phyloP scores from a whole-genome alignment of 2,329 filamentous ascomycete species.

The Pyricularia grisea region DNA sequence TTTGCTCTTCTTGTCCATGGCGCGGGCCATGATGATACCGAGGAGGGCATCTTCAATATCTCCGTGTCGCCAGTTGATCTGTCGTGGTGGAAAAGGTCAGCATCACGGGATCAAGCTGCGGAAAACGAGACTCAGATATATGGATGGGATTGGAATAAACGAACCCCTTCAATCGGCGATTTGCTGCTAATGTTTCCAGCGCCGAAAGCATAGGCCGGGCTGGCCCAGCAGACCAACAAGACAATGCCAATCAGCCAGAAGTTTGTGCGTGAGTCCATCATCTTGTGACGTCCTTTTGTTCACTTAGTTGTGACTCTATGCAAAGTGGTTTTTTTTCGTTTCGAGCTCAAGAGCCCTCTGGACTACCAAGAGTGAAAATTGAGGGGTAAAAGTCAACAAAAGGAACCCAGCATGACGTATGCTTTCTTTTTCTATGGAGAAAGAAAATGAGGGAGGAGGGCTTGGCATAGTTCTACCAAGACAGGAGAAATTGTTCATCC shows the following conservation, averaged over 20 bases:
- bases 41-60: constrained; percentile 91
- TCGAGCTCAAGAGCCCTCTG: neutral
- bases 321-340: neutral
- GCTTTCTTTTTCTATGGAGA: neutral
- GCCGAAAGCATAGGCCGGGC: constrained; percentile 68
- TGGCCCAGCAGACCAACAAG: constrained; percentile 56
- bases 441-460: neutral
- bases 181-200: constrained; percentile 81
- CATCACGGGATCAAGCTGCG: neutral
- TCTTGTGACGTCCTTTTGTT: constrained; percentile 15
- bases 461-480: neutral
- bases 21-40: constrained; percentile 53
- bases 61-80: constrained; percentile 60
- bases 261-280: constrained; percentile 38
- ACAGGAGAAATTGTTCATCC: neutral
- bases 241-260: constrained; percentile 44
- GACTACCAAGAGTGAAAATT: neutral
- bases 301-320: neutral
- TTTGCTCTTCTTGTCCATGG: constrained; percentile 47
- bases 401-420: neutral
- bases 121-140: neutral
- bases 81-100: neutral
- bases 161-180: constrained; percentile 61
- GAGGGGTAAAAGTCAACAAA: neutral
- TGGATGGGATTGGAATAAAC: neutral